These are phyloP conservation scores for Podaxis sp. DNA, from an alignment of 768 basidiomycete species.

Conservation along the genomic window DNA sequence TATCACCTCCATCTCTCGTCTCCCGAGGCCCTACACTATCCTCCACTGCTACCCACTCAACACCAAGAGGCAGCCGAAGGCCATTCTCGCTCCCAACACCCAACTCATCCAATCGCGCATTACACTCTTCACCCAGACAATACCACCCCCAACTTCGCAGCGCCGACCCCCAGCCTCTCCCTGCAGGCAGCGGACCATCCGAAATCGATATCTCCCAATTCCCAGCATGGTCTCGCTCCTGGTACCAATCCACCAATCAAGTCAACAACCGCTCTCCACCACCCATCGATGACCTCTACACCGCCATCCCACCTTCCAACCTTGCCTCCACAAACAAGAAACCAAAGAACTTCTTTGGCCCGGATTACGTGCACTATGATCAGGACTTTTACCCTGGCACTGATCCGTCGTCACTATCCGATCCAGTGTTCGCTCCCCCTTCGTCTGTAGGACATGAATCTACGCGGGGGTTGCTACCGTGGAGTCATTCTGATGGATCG, in stretches of 20 bases:
- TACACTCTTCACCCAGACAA: constrained; percentile 24
- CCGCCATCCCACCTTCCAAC: constrained; percentile 23
- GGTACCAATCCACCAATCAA: constrained; percentile 44
- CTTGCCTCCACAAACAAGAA: constrained; percentile 31
- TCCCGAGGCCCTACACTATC: constrained; percentile 45
- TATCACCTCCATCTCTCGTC: constrained; percentile 38
- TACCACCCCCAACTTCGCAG: constrained; percentile 16
- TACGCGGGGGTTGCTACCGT: constrained; percentile 44
- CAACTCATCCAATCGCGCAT: constrained; percentile 31
- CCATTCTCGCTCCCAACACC: constrained; percentile 47
- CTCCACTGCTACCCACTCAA: constrained; percentile 30
- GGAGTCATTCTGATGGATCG: constrained; percentile 32
- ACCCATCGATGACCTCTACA: constrained; percentile 26
- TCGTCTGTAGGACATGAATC: constrained; percentile 41
- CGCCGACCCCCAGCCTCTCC: constrained; percentile 17
- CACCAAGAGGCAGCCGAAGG: constrained; percentile 29
- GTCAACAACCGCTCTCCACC: constrained; percentile 14
- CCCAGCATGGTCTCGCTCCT: constrained; percentile 61
- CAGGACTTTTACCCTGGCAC: constrained; percentile 27
- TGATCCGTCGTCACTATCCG: constrained; percentile 33
- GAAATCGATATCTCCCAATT: constrained; percentile 64
- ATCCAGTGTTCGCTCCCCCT: constrained; percentile 25
- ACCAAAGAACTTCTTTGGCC: constrained; percentile 19
- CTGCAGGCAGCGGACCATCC: constrained; percentile 15
- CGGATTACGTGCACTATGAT: constrained; percentile 23